Evolutionary conservation across 192 early-diverging fungal species (phyloP).

Genomic region (Coemansia sp.): DNA sequence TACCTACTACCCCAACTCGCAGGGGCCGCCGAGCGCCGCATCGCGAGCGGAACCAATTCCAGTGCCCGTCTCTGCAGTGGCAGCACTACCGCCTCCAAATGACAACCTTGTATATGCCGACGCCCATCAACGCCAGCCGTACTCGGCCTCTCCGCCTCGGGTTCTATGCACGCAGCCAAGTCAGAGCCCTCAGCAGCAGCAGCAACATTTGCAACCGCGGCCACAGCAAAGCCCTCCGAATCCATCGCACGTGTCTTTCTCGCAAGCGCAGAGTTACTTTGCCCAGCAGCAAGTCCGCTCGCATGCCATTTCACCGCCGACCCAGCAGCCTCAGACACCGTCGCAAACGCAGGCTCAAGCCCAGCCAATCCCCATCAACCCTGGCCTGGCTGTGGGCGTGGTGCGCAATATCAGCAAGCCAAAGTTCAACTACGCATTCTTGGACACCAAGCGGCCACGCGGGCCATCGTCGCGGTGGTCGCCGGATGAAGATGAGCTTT

Average conservation of each 20-base stretch:
- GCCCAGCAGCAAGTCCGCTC: conserved; percentile 12
- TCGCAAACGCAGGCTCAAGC: conserved; percentile 9
- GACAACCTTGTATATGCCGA: conserved; percentile 20
- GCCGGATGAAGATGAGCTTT: conserved; percentile 39
- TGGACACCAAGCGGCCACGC: conserved; percentile 52
- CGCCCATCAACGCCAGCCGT: conserved; percentile 12
- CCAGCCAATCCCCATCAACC: conserved; percentile 11
- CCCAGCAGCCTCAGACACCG: conserved; percentile 10
- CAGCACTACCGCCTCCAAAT: conserved; percentile 18
- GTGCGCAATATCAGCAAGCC: conserved; percentile 46
- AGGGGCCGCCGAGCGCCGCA: conserved; percentile 8
- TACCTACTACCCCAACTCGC: conserved; percentile 10
- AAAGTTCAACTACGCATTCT: conserved; percentile 54
- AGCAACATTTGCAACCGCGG: conserved; percentile 16
- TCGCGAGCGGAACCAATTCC: conserved; percentile 12
- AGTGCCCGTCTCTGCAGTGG: conserved; percentile 12
- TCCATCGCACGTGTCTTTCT: conserved; percentile 22
- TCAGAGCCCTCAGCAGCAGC: conserved; percentile 18
- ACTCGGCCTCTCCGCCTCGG: conserved; percentile 25
- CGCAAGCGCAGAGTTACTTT: conserved; percentile 37
- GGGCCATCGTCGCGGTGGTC: conserved; percentile 51
- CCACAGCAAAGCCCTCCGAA: conserved; percentile 25
- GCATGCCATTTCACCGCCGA: conserved; percentile 4
- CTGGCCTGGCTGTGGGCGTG: conserved; percentile 8
- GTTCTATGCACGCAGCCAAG: conserved; percentile 7